Conservation (phyloP, 176 grass and related monocot genomes). For the Bromus sterilis region DNA sequence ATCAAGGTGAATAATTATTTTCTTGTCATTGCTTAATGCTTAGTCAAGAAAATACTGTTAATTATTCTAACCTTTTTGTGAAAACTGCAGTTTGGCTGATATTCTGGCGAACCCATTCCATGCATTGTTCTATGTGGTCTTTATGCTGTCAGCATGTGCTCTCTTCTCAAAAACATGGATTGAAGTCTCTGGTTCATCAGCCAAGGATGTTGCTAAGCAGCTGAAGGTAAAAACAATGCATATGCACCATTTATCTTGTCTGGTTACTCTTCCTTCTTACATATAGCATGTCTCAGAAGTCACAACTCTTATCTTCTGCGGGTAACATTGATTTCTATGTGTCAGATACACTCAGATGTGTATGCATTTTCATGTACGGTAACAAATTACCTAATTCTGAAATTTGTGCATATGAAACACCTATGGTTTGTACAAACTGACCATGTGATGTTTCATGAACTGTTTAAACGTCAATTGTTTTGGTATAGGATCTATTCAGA, state of each 20-base stretch:
- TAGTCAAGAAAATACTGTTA: not conserved
- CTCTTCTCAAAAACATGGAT: slow-evolving; percentile 58
- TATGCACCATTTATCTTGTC: not conserved
- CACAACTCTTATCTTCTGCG: not conserved
- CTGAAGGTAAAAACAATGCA: slow-evolving; percentile 16
- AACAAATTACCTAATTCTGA: not conserved
- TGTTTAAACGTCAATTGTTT: not conserved
- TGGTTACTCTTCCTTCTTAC: not conserved
- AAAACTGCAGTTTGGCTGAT: slow-evolving; percentile 47
- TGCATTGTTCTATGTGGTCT: slow-evolving; percentile 49
- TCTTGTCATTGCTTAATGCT: not conserved
- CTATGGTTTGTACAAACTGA: not conserved
- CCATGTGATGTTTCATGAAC: not conserved
- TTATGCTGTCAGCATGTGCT: slow-evolving; percentile 51
- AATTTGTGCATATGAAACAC: not conserved
- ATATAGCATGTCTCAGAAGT: not conserved
- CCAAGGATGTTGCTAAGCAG: slow-evolving; percentile 57
- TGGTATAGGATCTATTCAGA: not conserved
- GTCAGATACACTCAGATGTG: no score
- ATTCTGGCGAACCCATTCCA: slow-evolving; percentile 53
- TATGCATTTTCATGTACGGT: not conserved
- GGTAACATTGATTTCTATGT: not conserved
- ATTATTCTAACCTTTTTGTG: not conserved
- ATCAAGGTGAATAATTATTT: slow-evolving; percentile 50
- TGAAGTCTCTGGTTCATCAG: slow-evolving; percentile 61